Evolutionary conservation across 2,329 filamentous ascomycete species (phyloP).

Genomic region (Pseudocercospora cruenta): DNA sequence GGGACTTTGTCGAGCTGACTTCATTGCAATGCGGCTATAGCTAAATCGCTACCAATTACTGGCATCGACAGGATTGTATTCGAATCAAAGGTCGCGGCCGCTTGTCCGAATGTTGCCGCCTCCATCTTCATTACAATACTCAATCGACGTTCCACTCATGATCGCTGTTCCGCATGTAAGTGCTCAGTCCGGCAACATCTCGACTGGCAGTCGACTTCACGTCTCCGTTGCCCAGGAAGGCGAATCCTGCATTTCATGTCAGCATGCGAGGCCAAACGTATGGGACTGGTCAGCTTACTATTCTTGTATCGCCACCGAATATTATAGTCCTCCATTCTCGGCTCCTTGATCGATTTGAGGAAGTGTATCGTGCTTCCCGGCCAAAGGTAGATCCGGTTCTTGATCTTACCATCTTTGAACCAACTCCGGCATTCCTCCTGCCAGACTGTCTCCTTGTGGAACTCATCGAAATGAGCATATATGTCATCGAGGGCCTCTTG

Average conservation of each 20-base stretch:
- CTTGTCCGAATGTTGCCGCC: not conserved
- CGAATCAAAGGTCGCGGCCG: not conserved
- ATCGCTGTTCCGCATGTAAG: constrained; percentile 23
- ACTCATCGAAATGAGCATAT: constrained; percentile 38
- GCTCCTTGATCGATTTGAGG: constrained; percentile 52
- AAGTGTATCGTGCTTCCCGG: constrained; percentile 50
- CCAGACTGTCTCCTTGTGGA: constrained; percentile 36
- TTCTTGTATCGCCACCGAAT: constrained; percentile 33
- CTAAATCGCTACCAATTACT: not conserved
- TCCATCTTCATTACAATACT: not conserved
- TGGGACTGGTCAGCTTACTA: not conserved
- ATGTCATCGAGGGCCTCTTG: constrained; percentile 53
- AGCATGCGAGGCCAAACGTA: not conserved
- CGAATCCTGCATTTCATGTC: constrained; percentile 32
- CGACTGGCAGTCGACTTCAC: constrained; percentile 22
- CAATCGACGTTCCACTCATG: constrained; percentile 25
- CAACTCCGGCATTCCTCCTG: constrained; percentile 17
- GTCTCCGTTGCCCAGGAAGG: constrained; percentile 44
- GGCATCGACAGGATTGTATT: not conserved
- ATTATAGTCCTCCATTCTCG: constrained; percentile 54
- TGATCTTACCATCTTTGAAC: constrained; percentile 12
- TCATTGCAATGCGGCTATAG: not conserved
- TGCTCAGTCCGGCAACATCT: constrained; percentile 21
- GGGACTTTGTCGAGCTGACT: not conserved
- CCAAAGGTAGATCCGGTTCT: constrained; percentile 24